Percentiles rank a stretch among this genome's conserved stretches.
phyloP scores from a whole-genome alignment of 1,139 yeast genomes.

The Hyphopichia fennica region DNA sequence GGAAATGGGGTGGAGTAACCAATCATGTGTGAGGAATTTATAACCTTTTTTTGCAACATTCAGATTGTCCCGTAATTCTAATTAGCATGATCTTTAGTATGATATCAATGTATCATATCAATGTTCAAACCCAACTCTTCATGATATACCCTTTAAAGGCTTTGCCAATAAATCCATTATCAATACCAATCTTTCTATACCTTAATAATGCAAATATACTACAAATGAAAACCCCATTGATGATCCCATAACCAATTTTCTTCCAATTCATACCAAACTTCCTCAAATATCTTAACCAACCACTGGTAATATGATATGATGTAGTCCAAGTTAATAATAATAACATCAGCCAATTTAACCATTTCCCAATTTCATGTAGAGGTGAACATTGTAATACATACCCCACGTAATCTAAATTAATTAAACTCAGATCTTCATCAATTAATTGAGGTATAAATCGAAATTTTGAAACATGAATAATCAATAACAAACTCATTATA shows the following conservation, averaged over 20 bases:
- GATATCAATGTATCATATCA: too few species aligned
- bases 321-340: constrained; percentile 22
- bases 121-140: neutral
- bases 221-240: constrained; percentile 22
- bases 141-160: constrained; percentile 24
- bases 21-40: too few species aligned
- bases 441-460: constrained; percentile 50
- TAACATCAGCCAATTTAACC: constrained; percentile 20
- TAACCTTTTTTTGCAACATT: too few species aligned
- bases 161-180: constrained; percentile 28
- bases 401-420: constrained; percentile 55
- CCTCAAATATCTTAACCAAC: constrained; percentile 30
- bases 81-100: too few species aligned
- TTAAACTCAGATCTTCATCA: constrained; percentile 66
- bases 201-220: constrained; percentile 27
- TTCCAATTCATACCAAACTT: constrained; percentile 32
- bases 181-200: constrained; percentile 17
- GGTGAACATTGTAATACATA: constrained; percentile 34
- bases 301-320: constrained; percentile 39
- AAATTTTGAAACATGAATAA: constrained; percentile 48
- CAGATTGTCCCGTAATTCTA: too few species aligned
- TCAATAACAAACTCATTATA: constrained; percentile 44
- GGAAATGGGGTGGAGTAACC: too few species aligned
- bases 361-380: constrained; percentile 14
- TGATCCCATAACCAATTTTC: constrained; percentile 32